These are phyloP conservation scores for Climacium dendroides DNA, from an alignment of 225 moss, liverwort and hornwort species.

Conservation along the genomic window DNA sequence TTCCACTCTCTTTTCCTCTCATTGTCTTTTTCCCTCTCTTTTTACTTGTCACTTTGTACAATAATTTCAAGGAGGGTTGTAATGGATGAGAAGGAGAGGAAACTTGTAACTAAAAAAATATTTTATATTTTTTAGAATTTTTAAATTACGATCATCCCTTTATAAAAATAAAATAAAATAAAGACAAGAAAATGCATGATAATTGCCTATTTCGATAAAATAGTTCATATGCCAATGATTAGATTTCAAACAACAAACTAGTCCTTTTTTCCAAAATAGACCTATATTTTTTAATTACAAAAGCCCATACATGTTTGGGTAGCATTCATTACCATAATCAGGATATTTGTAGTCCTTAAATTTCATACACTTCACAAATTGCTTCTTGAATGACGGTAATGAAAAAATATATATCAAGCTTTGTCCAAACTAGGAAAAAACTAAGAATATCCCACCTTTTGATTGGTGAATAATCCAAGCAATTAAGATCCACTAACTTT, in stretches of 20 bases:
- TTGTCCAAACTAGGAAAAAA: neutral
- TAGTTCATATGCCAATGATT: no score
- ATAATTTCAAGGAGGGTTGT: neutral
- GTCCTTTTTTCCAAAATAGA: no score
- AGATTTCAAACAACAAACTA: neutral
- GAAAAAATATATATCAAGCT: neutral
- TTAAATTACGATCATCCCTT: no score
- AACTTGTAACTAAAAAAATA: neutral
- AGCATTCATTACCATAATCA: no score
- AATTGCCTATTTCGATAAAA: neutral
- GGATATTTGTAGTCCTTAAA: neutral
- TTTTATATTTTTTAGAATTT: no score
- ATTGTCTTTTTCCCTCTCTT: neutral
- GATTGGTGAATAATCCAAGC: fast-evolving
- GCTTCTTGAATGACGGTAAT: neutral
- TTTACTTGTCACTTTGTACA: neutral
- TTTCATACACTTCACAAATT: neutral
- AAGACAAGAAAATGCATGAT: no score
- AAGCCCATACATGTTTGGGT: fast-evolving
- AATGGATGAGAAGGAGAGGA: neutral
- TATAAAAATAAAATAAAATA: no score
- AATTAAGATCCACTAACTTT: neutral
- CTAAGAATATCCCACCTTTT: no score
- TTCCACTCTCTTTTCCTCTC: neutral
- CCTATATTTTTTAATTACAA: neutral